Conservation (phyloP, 2,329 filamentous ascomycete species). For the Chalaropsis ovoidea region DNA sequence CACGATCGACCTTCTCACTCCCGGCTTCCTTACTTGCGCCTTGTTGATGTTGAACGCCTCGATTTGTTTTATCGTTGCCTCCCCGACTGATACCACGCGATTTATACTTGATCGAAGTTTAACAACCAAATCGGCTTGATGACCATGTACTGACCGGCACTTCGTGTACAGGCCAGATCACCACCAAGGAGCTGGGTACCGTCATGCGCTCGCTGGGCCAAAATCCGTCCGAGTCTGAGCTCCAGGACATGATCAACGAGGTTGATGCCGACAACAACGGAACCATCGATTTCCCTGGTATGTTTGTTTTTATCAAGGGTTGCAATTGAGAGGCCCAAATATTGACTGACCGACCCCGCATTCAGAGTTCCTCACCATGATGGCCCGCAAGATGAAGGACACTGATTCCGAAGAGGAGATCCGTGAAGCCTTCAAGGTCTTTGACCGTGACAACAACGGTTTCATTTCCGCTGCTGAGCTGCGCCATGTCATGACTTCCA, state of each 20-base stretch:
- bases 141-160: constrained; percentile 8
- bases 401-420: constrained; percentile 88
- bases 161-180: constrained; percentile 62
- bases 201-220: constrained; percentile 86
- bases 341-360: constrained; percentile 26
- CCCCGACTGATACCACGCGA: background rate
- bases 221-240: constrained; percentile 80
- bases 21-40: background rate
- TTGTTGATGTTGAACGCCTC: background rate
- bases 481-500: constrained; percentile 85
- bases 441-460: constrained; percentile 84
- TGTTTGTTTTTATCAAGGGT: constrained; percentile 32
- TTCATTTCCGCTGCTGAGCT: constrained; percentile 84
- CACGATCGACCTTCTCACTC: background rate
- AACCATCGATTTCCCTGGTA: constrained; percentile 85
- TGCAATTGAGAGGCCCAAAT: background rate
- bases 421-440: constrained; percentile 79
- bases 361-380: constrained; percentile 82
- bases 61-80: constrained; percentile 6
- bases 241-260: constrained; percentile 92
- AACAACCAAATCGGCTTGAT: background rate
- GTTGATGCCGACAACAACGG: constrained; percentile 88
- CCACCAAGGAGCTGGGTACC: constrained; percentile 79
- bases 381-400: constrained; percentile 91
- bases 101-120: constrained; percentile 28